These are phyloP conservation scores for Talaromyces amestolkiae DNA, from an alignment of 2,329 filamentous ascomycete species.

Conservation along the genomic window DNA sequence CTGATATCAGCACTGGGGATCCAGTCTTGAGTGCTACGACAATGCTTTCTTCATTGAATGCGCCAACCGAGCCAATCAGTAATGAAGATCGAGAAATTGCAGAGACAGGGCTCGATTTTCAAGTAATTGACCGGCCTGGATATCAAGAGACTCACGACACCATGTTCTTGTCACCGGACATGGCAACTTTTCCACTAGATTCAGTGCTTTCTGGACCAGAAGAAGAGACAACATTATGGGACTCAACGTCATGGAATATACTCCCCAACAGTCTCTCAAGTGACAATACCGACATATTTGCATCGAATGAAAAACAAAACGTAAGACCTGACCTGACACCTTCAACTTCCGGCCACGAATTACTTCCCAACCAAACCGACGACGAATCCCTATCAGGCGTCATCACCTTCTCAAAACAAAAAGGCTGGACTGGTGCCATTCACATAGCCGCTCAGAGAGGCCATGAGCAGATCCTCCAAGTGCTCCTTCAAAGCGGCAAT, in stretches of 20 bases:
- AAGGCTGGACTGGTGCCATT: not conserved
- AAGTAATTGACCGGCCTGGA: not conserved
- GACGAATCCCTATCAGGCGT: not conserved
- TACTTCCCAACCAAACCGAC: not conserved
- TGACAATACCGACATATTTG: not conserved
- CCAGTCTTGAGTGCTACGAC: not conserved
- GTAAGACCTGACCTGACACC: not conserved
- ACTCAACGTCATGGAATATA: not conserved
- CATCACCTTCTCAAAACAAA: not conserved
- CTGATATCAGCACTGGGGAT: not conserved
- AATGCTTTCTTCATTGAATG: not conserved
- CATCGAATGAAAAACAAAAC: not conserved
- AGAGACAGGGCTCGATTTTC: not conserved
- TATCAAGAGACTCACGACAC: not conserved
- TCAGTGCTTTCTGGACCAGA: not conserved
- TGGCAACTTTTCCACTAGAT: not conserved
- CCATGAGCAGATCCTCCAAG: conserved; percentile 11
- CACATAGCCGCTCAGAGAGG: conserved; percentile 12
- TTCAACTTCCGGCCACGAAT: not conserved
- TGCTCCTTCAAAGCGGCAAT: not conserved
- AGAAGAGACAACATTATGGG: not conserved
- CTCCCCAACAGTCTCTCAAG: not conserved
- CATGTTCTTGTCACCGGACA: not conserved
- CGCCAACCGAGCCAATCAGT: not conserved
- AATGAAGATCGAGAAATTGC: not conserved